These are phyloP conservation scores for Tylopilus sp. DNA, from an alignment of 768 basidiomycete genomes.

Conservation along the genomic window DNA sequence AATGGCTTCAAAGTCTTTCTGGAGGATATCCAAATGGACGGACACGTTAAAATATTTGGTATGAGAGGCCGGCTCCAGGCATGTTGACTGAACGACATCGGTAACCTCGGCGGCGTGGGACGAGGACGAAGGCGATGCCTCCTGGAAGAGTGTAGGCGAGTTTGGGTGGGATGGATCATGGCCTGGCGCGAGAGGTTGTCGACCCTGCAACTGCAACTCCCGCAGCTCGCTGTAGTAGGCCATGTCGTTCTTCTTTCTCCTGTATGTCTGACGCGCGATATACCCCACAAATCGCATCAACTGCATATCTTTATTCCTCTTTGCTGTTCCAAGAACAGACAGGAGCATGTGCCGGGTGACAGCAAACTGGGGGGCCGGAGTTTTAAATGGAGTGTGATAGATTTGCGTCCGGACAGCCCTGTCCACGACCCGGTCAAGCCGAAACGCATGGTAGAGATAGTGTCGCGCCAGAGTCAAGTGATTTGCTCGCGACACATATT, in stretches of 20 bases:
- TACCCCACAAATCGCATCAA: conserved; percentile 58
- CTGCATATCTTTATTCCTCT: conserved; percentile 53
- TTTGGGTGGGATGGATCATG: conserved; percentile 16
- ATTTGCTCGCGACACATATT: conserved; percentile 47
- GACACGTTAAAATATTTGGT: conserved; percentile 43
- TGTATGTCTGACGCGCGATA: conserved; percentile 44
- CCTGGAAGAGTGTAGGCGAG: not conserved
- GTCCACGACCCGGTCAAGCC: conserved; percentile 38
- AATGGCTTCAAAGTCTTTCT: conserved; percentile 52
- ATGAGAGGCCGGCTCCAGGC: conserved; percentile 16
- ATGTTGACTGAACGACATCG: conserved; percentile 28
- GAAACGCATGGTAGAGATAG: conserved; percentile 55
- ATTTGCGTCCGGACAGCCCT: conserved; percentile 34
- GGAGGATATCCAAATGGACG: conserved; percentile 54
- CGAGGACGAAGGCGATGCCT: not conserved
- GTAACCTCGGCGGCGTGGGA: not conserved
- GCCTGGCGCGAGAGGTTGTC: conserved; percentile 20
- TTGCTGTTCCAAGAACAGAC: conserved; percentile 55
- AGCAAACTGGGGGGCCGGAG: conserved; percentile 49
- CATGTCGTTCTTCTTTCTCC: conserved; percentile 48
- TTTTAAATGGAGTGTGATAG: conserved; percentile 26
- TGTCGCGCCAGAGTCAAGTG: conserved; percentile 60
- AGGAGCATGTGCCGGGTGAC: conserved; percentile 56
- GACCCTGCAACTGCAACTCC: conserved; percentile 23
- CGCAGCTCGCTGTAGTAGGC: conserved; percentile 37